Conservation (phyloP, 2,329 filamentous ascomycete genomes). For the Pleoardoris graminearum region DNA sequence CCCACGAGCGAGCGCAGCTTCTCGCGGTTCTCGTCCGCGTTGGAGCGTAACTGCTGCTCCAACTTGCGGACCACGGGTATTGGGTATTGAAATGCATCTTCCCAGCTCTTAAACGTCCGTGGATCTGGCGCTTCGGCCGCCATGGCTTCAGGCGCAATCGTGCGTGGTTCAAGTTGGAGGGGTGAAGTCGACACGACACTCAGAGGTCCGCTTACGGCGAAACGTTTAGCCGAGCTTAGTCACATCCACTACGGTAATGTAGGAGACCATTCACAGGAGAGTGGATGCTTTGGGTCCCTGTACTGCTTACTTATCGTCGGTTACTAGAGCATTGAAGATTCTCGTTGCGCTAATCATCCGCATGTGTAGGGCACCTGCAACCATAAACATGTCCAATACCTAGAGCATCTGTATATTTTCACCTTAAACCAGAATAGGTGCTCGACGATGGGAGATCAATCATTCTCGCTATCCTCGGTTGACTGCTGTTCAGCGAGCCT, state of each 20-base stretch:
- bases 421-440: no score
- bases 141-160: conserved; percentile 43
- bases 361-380: no score
- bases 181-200: conserved; percentile 12
- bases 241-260: neutral
- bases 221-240: conserved; percentile 3
- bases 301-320: neutral
- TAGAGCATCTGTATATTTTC: no score
- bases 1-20: conserved; percentile 69
- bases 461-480: conserved; percentile 44
- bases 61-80: conserved; percentile 65
- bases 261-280: neutral
- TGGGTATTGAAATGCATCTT: conserved; percentile 69
- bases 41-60: conserved; percentile 65
- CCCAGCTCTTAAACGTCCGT: conserved; percentile 61
- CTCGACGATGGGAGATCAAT: no score
- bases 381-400: no score
- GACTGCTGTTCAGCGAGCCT: conserved; percentile 48
- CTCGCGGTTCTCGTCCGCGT: conserved; percentile 66
- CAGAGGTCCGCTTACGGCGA: conserved; percentile 4
- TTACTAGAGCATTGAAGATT: no score
- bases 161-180: neutral
- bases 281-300: neutral
- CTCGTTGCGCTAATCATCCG: no score
- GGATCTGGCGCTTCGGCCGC: conserved; percentile 61